Evolutionary conservation across 2,329 filamentous ascomycete species (phyloP).

Genomic region (Sarocladium oryzae): DNA sequence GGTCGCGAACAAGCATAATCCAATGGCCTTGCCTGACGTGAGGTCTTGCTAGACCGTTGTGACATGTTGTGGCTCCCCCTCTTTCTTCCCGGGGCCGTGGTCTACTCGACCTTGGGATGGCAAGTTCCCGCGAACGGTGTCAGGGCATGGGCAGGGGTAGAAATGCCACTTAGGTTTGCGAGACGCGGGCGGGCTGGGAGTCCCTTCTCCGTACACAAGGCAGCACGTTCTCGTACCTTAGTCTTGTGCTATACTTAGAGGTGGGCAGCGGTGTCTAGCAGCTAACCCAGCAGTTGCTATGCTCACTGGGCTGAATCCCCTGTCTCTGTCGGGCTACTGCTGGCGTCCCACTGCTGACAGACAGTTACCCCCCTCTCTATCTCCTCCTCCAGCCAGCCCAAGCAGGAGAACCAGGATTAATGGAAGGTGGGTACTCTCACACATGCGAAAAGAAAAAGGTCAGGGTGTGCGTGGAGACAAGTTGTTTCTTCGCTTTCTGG

Average conservation of each 20-base stretch:
- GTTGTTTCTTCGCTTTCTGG: neutral
- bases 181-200: too few species aligned
- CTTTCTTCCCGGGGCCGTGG: neutral
- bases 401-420: neutral
- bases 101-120: constrained; percentile 1
- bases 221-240: too few species aligned
- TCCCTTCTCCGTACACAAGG: too few species aligned
- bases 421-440: neutral
- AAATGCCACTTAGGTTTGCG: neutral
- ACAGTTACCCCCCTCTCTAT: too few species aligned
- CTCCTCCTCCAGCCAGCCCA: neutral
- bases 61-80: neutral
- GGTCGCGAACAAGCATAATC: constrained; percentile 1
- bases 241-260: too few species aligned
- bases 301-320: too few species aligned
- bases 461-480: constrained; percentile 5
- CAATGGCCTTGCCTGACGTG: neutral
- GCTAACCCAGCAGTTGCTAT: too few species aligned
- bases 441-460: neutral
- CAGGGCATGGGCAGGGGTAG: neutral
- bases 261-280: neutral
- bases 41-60: neutral
- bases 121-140: constrained; percentile 5
- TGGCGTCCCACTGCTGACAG: constrained; percentile 5
- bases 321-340: neutral